Base-by-base conservation (phyloP, 2,329 filamentous ascomycete species). In the Furcasterigmium sp. region DNA sequence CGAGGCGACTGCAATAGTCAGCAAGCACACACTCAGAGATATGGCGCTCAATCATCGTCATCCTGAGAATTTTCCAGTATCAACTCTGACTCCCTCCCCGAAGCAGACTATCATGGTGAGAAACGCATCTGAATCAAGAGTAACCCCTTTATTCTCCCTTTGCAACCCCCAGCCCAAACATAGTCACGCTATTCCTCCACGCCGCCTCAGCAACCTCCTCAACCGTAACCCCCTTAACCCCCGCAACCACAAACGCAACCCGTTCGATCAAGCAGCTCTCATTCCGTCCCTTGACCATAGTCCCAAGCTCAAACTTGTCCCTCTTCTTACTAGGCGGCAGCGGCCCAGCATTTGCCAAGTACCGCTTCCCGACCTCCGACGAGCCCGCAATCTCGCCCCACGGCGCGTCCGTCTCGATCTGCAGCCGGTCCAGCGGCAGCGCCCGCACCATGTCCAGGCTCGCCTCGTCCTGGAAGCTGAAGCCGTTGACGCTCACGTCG, bases 201-300 rank as follows among this genome's bases (percentile, higher is more conserved):
- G 63, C 63, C 10, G 60, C 62, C 8, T 64, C 54, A 0, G 61
- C 62, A 19, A 76, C 62, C 37, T 73, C 64, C 17, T 72, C 62
- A 0, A 73, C 59, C 2, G 49, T 34, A 2, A 67, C 32, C 0
- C 64, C 69, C 46, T 70, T 73, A 39, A 76, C 43, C 8, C 72
- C 72, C 3, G 72, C 72, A 5, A 75, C 69, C 1, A 74, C 56
- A 39, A 64, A 56, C 1, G 69, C 72, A 26, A 76, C 70, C 37
- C 64, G 57, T 32, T 67, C 66, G 11, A 76, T 70, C 0, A 55
- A 57, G 47, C 71, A 75, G 38, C 71, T 75, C 51, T 76, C 72
- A 46, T 76, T 75, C 32, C 70, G 56, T 44, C 69, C 68, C 49
- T 76, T 77, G 2, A 76, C 62, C 69, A 75, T 73, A 25, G 57